Evolutionary conservation across 768 basidiomycete species (phyloP).

Genomic region (Hypholoma fasciculare): DNA sequence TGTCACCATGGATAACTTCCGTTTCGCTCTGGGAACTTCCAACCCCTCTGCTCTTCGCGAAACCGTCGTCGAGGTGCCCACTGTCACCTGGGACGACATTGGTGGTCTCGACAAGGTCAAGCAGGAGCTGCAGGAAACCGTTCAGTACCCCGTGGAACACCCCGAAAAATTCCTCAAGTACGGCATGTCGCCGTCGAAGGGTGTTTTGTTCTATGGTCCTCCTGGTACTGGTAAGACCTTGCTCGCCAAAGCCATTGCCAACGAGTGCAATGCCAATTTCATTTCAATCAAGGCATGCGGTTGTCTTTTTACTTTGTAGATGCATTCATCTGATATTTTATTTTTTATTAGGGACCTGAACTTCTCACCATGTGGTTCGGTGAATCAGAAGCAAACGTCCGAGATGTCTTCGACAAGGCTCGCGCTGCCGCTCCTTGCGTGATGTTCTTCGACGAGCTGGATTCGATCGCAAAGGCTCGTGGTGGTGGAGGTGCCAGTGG

Average conservation of each 20-base stretch:
- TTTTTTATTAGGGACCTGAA: conserved; percentile 74
- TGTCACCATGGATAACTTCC: conserved; percentile 99
- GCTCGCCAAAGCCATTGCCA: conserved; percentile 98
- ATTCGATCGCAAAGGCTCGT: conserved; percentile 98
- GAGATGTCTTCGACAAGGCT: conserved; percentile 99
- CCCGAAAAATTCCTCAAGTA: conserved; percentile 99
- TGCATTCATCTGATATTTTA: conserved; percentile 13
- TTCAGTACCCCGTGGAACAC: conserved; percentile 99
- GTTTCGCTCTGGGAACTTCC: conserved; percentile 95
- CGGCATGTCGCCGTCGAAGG: conserved; percentile 99
- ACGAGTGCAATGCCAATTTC: conserved; percentile 99
- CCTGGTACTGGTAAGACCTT: conserved; percentile 99
- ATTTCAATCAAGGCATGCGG: conserved; percentile 89
- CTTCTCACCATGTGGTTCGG: conserved; percentile 99
- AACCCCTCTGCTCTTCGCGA: conserved; percentile 99
- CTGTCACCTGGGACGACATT: conserved; percentile 98
- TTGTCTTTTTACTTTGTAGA: background rate
- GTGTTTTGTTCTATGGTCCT: conserved; percentile 99
- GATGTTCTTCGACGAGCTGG: conserved; percentile 99
- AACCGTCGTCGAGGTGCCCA: conserved; percentile 99
- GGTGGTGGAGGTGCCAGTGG: conserved; percentile 79
- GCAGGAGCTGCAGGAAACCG: conserved; percentile 97
- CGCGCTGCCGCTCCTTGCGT: conserved; percentile 99
- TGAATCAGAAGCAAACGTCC: conserved; percentile 99
- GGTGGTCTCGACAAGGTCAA: conserved; percentile 99